Percentiles rank a stretch among this genome's conserved stretches.
These are phyloP conservation scores for Ascochyta lentis DNA, from an alignment of 2,329 filamentous ascomycete species.

Conservation along the genomic window DNA sequence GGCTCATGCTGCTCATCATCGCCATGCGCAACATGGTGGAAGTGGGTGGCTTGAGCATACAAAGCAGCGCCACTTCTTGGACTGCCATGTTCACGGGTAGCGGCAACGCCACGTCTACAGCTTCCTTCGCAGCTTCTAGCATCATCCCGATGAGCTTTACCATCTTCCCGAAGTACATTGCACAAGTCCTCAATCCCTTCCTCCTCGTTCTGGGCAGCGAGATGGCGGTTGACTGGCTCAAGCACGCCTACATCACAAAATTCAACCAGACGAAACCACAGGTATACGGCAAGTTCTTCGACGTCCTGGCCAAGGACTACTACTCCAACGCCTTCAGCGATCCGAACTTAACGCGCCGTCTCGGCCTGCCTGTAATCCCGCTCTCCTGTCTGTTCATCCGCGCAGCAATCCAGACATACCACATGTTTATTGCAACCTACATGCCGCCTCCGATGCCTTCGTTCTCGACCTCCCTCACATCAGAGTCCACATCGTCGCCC, in stretches of 20 bases:
- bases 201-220: slow-evolving; percentile 93
- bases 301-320: slow-evolving; percentile 96
- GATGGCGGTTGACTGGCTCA: slow-evolving; percentile 95
- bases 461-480: slow-evolving; percentile 68
- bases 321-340: slow-evolving; percentile 95
- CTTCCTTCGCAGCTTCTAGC: slow-evolving; percentile 66
- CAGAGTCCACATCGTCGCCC: slow-evolving; percentile 63
- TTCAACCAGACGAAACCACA: slow-evolving; percentile 96
- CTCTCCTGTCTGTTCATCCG: slow-evolving; percentile 95
- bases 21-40: slow-evolving; percentile 96
- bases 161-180: slow-evolving; percentile 83
- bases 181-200: slow-evolving; percentile 91
- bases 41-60: slow-evolving; percentile 78
- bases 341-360: slow-evolving; percentile 84
- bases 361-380: slow-evolving; percentile 90
- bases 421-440: slow-evolving; percentile 94
- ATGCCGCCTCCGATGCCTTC: slow-evolving; percentile 76
- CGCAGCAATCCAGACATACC: slow-evolving; percentile 92
- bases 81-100: slow-evolving; percentile 36
- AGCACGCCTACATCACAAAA: slow-evolving; percentile 97
- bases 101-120: slow-evolving; percentile 58
- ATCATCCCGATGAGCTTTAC: slow-evolving; percentile 92
- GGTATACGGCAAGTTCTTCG: slow-evolving; percentile 88
- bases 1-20: slow-evolving; percentile 97
- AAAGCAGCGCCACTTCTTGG: slow-evolving; percentile 40